Conservation (phyloP, 2,329 filamentous ascomycete species). For the Calonectria fujianensis region DNA sequence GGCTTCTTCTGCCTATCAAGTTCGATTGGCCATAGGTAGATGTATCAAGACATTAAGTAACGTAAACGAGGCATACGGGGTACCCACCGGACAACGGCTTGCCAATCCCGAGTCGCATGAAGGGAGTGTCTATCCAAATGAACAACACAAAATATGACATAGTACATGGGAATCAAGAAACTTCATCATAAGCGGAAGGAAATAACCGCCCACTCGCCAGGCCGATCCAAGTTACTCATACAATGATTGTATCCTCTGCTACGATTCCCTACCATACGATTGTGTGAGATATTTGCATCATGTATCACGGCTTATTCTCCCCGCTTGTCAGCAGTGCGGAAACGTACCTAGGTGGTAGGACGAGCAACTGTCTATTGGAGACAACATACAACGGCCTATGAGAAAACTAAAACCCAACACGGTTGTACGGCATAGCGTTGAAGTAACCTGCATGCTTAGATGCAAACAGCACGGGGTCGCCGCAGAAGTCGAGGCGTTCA, state of each 20-base stretch:
- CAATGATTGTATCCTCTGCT: not conserved
- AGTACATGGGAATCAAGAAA: not conserved
- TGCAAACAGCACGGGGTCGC: conserved; percentile 26
- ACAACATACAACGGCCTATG: conserved; percentile 7
- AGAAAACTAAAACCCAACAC: not conserved
- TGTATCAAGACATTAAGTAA: conserved; percentile 6
- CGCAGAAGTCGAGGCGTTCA: conserved; percentile 1
- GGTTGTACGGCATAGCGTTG: conserved; percentile 19
- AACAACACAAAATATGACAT: not conserved
- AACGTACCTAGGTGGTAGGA: not conserved
- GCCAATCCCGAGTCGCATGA: not conserved
- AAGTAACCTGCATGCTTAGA: conserved; percentile 26
- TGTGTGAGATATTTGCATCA: not conserved
- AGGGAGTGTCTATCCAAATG: not conserved
- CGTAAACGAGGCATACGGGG: not conserved
- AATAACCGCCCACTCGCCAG: not conserved
- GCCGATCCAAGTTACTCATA: not conserved
- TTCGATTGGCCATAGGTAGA: not conserved
- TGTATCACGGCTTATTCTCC: not conserved
- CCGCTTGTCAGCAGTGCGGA: not conserved
- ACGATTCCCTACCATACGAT: not conserved
- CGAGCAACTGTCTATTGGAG: conserved; percentile 9
- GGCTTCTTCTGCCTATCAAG: not conserved
- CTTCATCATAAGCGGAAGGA: not conserved
- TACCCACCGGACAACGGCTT: not conserved